Percentiles rank a stretch among this genome's conserved stretches.
These are phyloP conservation scores for Torulaspora franciscae DNA, from an alignment of 805 yeast species.

Conservation along the genomic window DNA sequence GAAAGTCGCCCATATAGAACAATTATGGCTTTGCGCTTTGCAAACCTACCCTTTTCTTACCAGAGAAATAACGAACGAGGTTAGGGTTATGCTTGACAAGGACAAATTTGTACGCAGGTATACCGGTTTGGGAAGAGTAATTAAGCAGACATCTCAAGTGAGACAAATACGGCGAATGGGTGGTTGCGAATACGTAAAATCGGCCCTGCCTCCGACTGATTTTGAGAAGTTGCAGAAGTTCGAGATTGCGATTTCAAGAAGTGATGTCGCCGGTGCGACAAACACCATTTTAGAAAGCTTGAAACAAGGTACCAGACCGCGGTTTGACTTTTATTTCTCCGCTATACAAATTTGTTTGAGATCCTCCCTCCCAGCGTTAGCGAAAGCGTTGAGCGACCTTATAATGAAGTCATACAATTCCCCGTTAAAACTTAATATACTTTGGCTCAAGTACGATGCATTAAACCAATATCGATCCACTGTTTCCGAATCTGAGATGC, in stretches of 20 bases:
- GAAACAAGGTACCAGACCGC: slow-evolving; percentile 25
- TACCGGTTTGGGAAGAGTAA: slow-evolving; percentile 13
- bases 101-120: slow-evolving; percentile 11
- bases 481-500: slow-evolving; percentile 2
- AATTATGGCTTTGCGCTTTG: slow-evolving; percentile 22
- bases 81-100: slow-evolving; percentile 15
- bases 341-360: slow-evolving; percentile 20
- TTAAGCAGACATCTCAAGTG: slow-evolving; percentile 5
- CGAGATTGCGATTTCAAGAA: slow-evolving; percentile 5
- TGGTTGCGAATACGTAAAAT: slow-evolving; percentile 7
- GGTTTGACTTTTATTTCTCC: slow-evolving; percentile 20
- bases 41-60: slow-evolving; percentile 21
- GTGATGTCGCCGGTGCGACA: slow-evolving; percentile 16
- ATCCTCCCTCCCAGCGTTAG: slow-evolving; percentile 14
- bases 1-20: slow-evolving; percentile 14
- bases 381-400: slow-evolving; percentile 19
- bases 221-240: slow-evolving; percentile 11
- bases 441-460: slow-evolving; percentile 23
- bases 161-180: slow-evolving; percentile 5
- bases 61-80: slow-evolving; percentile 24
- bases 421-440: slow-evolving; percentile 25
- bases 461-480: slow-evolving; percentile 4
- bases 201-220: slow-evolving; percentile 11
- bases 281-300: slow-evolving; percentile 15
- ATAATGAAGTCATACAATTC: slow-evolving; percentile 13